Evolutionary conservation across 169 alveolate species (phyloP), one percentile per base, ranked within the genome.

Genomic region (Blepharisma undulans): DNA sequence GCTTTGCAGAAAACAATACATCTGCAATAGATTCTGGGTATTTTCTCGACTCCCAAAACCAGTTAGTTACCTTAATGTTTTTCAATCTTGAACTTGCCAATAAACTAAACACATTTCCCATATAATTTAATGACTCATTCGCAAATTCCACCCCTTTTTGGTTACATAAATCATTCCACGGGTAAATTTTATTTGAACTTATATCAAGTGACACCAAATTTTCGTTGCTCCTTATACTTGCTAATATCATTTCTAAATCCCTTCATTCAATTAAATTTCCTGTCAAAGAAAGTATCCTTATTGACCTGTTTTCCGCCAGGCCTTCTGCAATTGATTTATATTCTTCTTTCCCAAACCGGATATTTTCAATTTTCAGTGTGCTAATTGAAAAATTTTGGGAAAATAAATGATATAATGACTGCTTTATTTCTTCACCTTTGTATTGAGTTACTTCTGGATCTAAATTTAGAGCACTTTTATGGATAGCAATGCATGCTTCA

Each of bases 221-320:
- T 4, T 21, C 27, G 22, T 21, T 22, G 7, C 36, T 30, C 18
- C 22, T n/a, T 18, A 82, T 22, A 4, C 27, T 21, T 10, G 10
- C 1, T 22, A 82, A 34, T 2, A 82, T 48, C 33, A 36, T 21
- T 21, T 59, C 36, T 74, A 82, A 60, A 5, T 82, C 89, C 18
- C 36, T 82, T 78, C 89, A 82, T 48, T 60, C 77, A 21, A 82
- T 59, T 48, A 82, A 82, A 30, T 82, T 82, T 14, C 89, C 76
- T 59, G 78, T 36, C 29, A 82, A n/a, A 33, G 27, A 72, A 21
- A 32, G 48, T 8, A 19, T 48, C 6, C n/a, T 60, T 33, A 82
- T 22, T 36, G 76, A 0, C 14, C 33, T 36, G 21, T 82, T 82
- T 82, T 82, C 78, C 22, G 33, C 60, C 12, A 82, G 22, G 34